Conservation (phyloP, 2,329 filamentous ascomycete species). For the Coniochaeta prunicola region DNA sequence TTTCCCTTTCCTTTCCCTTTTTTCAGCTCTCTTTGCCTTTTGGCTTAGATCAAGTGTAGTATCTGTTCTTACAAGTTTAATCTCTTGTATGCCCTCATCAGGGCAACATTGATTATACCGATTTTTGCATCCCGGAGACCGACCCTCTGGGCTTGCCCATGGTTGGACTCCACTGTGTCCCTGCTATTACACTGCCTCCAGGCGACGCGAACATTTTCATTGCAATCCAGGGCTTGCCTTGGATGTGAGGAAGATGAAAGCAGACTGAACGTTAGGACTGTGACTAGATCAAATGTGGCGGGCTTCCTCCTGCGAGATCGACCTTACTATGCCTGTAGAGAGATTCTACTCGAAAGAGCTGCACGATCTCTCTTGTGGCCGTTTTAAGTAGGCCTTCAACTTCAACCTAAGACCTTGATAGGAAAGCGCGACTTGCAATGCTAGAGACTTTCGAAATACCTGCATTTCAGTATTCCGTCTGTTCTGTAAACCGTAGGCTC, state of each 20-base stretch:
- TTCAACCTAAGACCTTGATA: too few relatives aligned
- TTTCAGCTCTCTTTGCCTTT: slow-evolving; percentile 48
- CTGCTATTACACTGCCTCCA: slow-evolving; percentile 68
- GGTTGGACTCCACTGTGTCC: slow-evolving; percentile 59
- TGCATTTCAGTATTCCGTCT: too few relatives aligned
- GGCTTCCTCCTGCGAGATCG: too few relatives aligned
- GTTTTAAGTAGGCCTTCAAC: too few relatives aligned
- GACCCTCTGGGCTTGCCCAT: slow-evolving; percentile 68
- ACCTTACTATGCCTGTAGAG: too few relatives aligned
- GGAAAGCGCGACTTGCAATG: too few relatives aligned
- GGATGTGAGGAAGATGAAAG: slow-evolving; percentile 31
- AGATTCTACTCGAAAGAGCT: too few relatives aligned
- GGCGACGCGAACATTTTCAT: slow-evolving; percentile 67
- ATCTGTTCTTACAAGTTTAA: slow-evolving; percentile 85
- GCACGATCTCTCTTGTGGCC: too few relatives aligned
- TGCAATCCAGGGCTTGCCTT: slow-evolving; percentile 42
- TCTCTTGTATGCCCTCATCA: slow-evolving; percentile 77
- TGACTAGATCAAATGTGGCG: too few relatives aligned
- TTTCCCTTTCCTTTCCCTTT: slow-evolving; percentile 39
- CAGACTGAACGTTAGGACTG: too few relatives aligned
- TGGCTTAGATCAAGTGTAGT: slow-evolving; percentile 74
- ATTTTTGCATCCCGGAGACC: slow-evolving; percentile 57
- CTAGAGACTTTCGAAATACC: too few relatives aligned
- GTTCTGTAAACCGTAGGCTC: too few relatives aligned
- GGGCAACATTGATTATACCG: slow-evolving; percentile 72